phyloP scores from a whole-genome alignment of 176 grass and related monocot species.

The Melocanna baccifera region DNA sequence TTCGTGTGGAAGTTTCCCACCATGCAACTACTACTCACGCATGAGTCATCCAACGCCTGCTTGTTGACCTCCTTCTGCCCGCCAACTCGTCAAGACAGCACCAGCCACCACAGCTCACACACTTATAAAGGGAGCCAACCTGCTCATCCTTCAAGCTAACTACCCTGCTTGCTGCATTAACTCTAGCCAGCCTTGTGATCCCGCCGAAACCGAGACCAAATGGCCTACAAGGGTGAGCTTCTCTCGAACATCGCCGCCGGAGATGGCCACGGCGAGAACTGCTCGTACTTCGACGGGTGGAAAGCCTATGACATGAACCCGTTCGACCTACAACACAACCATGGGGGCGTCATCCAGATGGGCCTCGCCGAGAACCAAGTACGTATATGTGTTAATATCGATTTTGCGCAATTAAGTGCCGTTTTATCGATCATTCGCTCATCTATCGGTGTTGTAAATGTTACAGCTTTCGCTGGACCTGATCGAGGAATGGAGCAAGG shows the following conservation, averaged over 20 bases:
- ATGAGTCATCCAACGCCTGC: too few relatives aligned
- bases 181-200: not conserved
- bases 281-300: conserved; percentile 86
- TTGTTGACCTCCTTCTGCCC: too few relatives aligned
- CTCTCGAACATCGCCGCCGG: conserved; percentile 60
- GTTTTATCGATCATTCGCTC: not conserved
- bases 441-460: not conserved
- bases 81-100: too few relatives aligned
- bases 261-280: conserved; percentile 87
- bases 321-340: conserved; percentile 54
- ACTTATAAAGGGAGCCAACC: too few relatives aligned
- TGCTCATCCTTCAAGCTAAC: not conserved
- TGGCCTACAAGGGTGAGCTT: conserved; percentile 17
- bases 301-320: conserved; percentile 80
- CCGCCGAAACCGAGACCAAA: not conserved
- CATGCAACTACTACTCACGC: too few relatives aligned
- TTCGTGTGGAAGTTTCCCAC: too few relatives aligned
- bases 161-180: not conserved
- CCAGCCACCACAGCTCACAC: too few relatives aligned
- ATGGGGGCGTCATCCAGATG: conserved; percentile 80
- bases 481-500: conserved; percentile 69
- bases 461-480: conserved; percentile 71
- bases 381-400: not conserved
- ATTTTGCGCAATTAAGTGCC: not conserved
- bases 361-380: conserved; percentile 90